These are phyloP conservation scores for Apiotrichum laibachii DNA, from an alignment of 1,284 basidiomycete species.

Conservation along the genomic window DNA sequence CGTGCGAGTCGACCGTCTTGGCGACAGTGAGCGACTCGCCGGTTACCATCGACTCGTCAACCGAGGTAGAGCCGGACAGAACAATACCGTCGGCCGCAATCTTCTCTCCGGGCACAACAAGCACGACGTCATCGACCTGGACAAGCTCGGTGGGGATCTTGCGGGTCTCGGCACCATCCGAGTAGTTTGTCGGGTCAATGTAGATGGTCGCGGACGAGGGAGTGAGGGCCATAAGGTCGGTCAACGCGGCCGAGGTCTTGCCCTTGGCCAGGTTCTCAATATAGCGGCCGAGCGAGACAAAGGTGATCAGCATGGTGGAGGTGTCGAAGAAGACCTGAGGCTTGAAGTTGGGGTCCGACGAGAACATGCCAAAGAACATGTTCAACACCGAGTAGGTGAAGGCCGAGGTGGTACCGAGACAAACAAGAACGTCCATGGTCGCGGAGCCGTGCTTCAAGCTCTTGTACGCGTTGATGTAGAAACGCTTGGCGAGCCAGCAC, in stretches of 20 bases:
- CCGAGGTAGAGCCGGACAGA: slow-evolving; percentile 73
- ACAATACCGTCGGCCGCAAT: slow-evolving; percentile 94
- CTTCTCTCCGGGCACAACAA: slow-evolving; percentile 94
- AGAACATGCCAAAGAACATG: slow-evolving; percentile 67
- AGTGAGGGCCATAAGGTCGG: slow-evolving; percentile 89
- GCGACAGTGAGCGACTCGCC: slow-evolving; percentile 89
- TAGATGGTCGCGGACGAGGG: slow-evolving; percentile 96
- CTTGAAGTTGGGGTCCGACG: slow-evolving; percentile 59
- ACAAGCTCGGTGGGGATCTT: slow-evolving; percentile 91
- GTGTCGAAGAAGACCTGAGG: slow-evolving; percentile 98
- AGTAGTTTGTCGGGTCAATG: slow-evolving; percentile 54
- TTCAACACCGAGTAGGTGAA: slow-evolving; percentile 82
- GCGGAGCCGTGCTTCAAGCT: slow-evolving; percentile 82
- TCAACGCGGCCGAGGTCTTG: slow-evolving; percentile 91
- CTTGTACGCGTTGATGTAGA: slow-evolving; percentile 88
- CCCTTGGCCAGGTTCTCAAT: slow-evolving; percentile 97
- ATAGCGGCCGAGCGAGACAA: slow-evolving; percentile 91
- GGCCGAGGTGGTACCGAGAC: slow-evolving; percentile 90
- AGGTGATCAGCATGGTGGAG: slow-evolving; percentile 97
- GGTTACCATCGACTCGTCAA: slow-evolving; percentile 97
- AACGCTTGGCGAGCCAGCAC: slow-evolving; percentile 82
- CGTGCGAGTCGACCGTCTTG: slow-evolving; percentile 75
- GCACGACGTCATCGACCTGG: slow-evolving; percentile 88
- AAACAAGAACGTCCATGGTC: slow-evolving; percentile 88
- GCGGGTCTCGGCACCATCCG: slow-evolving; percentile 73